Evolutionary conservation across 495 filamentous ascomycete species (phyloP).

Genomic region (Diplogelasinospora grovesii): DNA sequence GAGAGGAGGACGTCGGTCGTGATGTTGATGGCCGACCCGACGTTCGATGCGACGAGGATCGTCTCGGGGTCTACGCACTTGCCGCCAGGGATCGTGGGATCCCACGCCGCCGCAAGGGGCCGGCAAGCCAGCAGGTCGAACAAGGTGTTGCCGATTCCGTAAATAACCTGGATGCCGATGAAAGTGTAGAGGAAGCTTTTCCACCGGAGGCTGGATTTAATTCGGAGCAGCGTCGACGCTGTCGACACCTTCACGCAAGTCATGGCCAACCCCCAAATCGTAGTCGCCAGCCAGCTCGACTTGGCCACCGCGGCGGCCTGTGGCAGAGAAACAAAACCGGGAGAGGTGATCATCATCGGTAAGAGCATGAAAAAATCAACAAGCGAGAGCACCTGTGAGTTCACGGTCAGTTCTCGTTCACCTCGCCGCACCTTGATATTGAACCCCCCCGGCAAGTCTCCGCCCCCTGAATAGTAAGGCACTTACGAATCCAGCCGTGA

Average conservation of each 20-base stretch:
- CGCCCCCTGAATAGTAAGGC: not conserved
- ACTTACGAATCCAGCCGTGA: constrained; percentile 17
- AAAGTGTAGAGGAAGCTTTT: constrained; percentile 48
- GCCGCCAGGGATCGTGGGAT: constrained; percentile 3
- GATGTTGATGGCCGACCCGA: constrained; percentile 19
- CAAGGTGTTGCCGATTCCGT: constrained; percentile 36
- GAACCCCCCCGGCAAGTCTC: too few species aligned
- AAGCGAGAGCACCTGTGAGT: constrained; percentile 15
- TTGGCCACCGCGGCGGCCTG: constrained; percentile 6
- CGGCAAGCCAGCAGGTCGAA: constrained; percentile 21
- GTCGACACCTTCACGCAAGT: constrained; percentile 25
- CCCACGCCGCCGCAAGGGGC: constrained; percentile 18
- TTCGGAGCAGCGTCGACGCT: constrained; percentile 21
- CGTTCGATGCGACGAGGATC: constrained; percentile 15
- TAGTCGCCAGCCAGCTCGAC: constrained; percentile 19
- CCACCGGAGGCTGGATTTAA: constrained; percentile 30
- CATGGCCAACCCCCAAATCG: constrained; percentile 23
- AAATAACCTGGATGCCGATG: constrained; percentile 47
- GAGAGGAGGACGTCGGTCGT: constrained; percentile 20
- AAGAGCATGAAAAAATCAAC: constrained; percentile 18
- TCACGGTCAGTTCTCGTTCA: constrained; percentile 1
- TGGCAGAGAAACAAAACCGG: constrained; percentile 8
- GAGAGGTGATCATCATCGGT: constrained; percentile 8
- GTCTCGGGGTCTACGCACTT: constrained; percentile 13
- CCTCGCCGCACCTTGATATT: too few species aligned